Evolutionary conservation across 768 basidiomycete genomes (phyloP).

Genomic region (Podaxis rugospora): DNA sequence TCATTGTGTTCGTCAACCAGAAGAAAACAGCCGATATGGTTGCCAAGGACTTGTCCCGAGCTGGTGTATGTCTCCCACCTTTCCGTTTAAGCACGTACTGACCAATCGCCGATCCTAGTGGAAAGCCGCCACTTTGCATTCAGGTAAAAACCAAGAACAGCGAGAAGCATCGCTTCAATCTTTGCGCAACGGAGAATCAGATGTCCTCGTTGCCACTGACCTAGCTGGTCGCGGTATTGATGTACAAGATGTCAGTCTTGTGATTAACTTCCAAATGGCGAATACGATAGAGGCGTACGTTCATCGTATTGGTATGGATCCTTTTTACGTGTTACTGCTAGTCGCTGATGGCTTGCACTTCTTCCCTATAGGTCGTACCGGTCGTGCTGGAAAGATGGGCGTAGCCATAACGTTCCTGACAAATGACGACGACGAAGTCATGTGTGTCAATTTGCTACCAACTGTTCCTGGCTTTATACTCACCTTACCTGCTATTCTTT

Average conservation of each 20-base stretch:
- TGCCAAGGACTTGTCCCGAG: conserved; percentile 87
- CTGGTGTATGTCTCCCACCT: conserved; percentile 57
- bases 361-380: conserved; percentile 72
- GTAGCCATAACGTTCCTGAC: conserved; percentile 93
- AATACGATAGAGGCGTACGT: conserved; percentile 95
- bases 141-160: conserved; percentile 97
- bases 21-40: conserved; percentile 99
- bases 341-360: conserved; percentile 4
- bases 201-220: conserved; percentile 95
- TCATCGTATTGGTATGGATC: conserved; percentile 84
- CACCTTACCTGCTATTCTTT: conserved; percentile 14
- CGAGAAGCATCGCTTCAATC: conserved; percentile 89
- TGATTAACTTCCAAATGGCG: conserved; percentile 98
- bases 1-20: conserved; percentile 99
- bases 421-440: conserved; percentile 95
- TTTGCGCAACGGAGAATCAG: conserved; percentile 79
- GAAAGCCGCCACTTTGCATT: conserved; percentile 89
- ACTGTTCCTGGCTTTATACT: conserved; percentile 12
- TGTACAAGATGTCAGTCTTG: conserved; percentile 92
- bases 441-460: conserved; percentile 51
- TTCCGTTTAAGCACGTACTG: conserved; percentile 3
- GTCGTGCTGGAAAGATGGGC: conserved; percentile 95
- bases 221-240: conserved; percentile 98
- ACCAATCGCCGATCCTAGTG: conserved; percentile 44
- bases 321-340: conserved; percentile 15